These are phyloP conservation scores for Blastomyces gilchristii DNA, from an alignment of 2,329 filamentous ascomycete species.

Conservation along the genomic window DNA sequence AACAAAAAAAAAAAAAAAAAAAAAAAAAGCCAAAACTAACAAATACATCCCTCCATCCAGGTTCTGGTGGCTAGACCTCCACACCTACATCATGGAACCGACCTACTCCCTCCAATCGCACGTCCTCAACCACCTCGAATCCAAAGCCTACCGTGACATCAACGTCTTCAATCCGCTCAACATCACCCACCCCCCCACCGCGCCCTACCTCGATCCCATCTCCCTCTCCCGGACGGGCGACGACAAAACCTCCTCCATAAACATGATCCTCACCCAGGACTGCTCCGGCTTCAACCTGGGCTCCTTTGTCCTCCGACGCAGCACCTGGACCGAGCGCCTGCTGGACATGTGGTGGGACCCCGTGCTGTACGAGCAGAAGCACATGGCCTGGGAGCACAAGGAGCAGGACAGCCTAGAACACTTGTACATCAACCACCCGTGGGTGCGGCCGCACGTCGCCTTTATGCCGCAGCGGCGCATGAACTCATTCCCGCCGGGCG, in stretches of 20 bases:
- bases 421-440: conserved; percentile 82
- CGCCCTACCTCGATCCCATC: conserved; percentile 64
- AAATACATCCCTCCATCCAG: conserved; percentile 39
- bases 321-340: conserved; percentile 79
- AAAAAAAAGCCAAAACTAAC: not conserved
- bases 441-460: conserved; percentile 77
- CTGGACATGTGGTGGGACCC: conserved; percentile 99
- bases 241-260: conserved; percentile 64
- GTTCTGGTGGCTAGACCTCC: conserved; percentile 99
- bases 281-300: conserved; percentile 94
- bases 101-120: conserved; percentile 80
- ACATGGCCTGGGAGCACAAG: conserved; percentile 99
- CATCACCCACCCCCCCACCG: conserved; percentile 70
- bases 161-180: conserved; percentile 93
- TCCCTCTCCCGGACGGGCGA: conserved; percentile 67
- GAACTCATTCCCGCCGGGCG: conserved; percentile 87
- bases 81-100: conserved; percentile 97
- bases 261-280: conserved; percentile 83
- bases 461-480: conserved; percentile 87
- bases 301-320: conserved; percentile 82
- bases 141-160: conserved; percentile 83
- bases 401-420: conserved; percentile 94
- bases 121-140: conserved; percentile 69
- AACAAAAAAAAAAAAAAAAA: not conserved
- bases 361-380: conserved; percentile 92